Evolutionary conservation across 768 basidiomycete genomes (phyloP).

Genomic region (Trametes sanguinea): DNA sequence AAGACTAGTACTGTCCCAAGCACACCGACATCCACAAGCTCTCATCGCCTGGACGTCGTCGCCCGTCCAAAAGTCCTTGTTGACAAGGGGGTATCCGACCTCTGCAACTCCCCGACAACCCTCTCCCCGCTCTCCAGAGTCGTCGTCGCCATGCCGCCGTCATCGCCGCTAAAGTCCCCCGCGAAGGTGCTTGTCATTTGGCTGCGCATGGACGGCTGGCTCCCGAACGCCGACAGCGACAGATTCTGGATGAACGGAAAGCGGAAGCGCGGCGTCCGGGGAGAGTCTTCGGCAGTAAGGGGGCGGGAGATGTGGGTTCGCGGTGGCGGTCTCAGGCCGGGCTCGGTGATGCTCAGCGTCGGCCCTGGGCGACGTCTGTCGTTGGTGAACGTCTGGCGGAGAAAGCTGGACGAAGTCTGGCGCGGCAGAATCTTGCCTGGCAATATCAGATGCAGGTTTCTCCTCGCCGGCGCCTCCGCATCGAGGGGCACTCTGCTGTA

Average conservation of each 20-base stretch:
- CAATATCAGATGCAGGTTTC: not conserved
- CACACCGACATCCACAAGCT: not conserved
- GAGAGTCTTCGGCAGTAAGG: not conserved
- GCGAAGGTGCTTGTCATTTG: not conserved
- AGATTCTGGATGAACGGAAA: slow-evolving; percentile 16
- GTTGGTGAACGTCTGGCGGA: not conserved
- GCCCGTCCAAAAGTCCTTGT: slow-evolving; percentile 14
- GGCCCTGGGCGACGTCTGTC: not conserved
- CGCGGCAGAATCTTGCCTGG: slow-evolving; percentile 7
- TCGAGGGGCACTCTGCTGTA: slow-evolving; percentile 14
- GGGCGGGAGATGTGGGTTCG: not conserved
- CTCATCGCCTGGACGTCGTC: slow-evolving; percentile 2
- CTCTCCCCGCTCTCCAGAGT: slow-evolving; percentile 2
- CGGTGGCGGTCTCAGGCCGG: slow-evolving; percentile 14
- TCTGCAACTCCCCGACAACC: not conserved
- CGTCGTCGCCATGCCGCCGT: not conserved
- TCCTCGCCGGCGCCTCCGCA: not conserved
- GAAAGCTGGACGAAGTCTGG: not conserved
- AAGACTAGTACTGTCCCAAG: too few relatives aligned
- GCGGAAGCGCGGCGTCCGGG: slow-evolving; percentile 4
- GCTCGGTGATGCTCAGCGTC: not conserved
- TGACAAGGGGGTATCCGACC: slow-evolving; percentile 15
- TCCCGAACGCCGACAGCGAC: slow-evolving; percentile 26
- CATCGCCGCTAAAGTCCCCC: not conserved
- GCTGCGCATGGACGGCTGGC: slow-evolving; percentile 6